A percentile compares a stretch with the other conserved stretches of the same genome.
These are phyloP conservation scores for Suhomyces emberorum DNA, from an alignment of 805 yeast species.

Conservation along the genomic window DNA sequence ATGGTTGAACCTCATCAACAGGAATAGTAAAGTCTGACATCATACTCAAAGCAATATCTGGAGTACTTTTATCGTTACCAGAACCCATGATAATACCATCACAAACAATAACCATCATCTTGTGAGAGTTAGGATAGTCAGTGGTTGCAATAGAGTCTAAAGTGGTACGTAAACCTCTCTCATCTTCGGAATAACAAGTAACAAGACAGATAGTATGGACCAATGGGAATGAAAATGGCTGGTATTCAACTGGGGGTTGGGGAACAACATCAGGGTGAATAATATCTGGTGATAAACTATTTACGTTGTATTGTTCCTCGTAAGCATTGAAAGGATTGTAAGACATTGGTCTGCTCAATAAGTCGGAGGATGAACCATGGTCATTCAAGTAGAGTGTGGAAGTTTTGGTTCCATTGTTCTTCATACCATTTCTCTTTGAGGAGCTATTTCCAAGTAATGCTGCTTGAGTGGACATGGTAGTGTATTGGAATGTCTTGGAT, in stretches of 20 bases:
- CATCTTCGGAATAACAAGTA: constrained; percentile 94
- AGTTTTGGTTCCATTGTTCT: constrained; percentile 20
- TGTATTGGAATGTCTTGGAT: constrained; percentile 42
- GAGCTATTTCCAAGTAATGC: constrained; percentile 23
- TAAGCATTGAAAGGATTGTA: constrained; percentile 32
- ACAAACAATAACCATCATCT: constrained; percentile 78
- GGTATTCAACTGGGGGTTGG: constrained; percentile 86
- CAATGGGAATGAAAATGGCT: constrained; percentile 83
- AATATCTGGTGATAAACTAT: constrained; percentile 53
- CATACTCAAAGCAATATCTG: constrained; percentile 84
- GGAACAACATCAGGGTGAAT: constrained; percentile 79
- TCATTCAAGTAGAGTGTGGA: constrained; percentile 30
- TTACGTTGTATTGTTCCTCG: constrained; percentile 34
- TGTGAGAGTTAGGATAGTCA: constrained; percentile 93
- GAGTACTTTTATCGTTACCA: constrained; percentile 83
- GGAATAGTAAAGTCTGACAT: constrained; percentile 70
- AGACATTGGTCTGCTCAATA: constrained; percentile 27
- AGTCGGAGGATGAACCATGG: constrained; percentile 32
- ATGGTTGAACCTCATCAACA: constrained; percentile 70
- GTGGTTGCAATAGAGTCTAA: constrained; percentile 93
- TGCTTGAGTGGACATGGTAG: constrained; percentile 69
- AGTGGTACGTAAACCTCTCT: constrained; percentile 79
- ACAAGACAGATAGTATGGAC: constrained; percentile 47
- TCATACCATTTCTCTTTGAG: constrained; percentile 10
- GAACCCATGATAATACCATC: constrained; percentile 95